Evolutionary conservation across 2,329 filamentous ascomycete genomes (phyloP), one percentile per base, ranked within the genome.

Genomic region (Amesomyces nigricolor): DNA sequence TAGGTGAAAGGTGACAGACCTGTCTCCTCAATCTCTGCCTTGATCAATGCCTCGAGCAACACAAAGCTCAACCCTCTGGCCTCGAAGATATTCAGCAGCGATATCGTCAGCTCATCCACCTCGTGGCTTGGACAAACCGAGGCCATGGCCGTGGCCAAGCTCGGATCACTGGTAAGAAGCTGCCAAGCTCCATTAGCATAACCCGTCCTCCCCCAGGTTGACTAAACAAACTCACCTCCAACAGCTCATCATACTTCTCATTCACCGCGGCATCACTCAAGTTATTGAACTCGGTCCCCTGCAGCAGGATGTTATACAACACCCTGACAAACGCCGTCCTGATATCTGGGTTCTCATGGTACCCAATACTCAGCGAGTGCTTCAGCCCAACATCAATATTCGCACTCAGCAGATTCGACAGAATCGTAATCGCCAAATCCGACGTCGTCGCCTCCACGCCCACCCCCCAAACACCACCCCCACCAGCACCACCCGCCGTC

Each of bases 371-470:
- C 13, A 88, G 70, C 2, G 83, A 87, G 65, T 87, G 83, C 65
- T 88, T 87, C 47, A 88, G 70, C 2, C 85, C 85, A 38, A 88
- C 83, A 62, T 88, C 85, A 32, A 88, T 86, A 60, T 88, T 88
- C 3, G 85, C 83, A 63, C 84, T 87, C 7, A 88, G 71, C 1
- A 88, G 74, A 61, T 88, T 88, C 1, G 84, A 87, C 11, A 88
- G 70, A 13, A 86, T 86, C 10, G 78, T 81, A 59, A 88, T 87
- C 4, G 83, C 80, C 32, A 87, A 73, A 58, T 87, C 84, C 4
- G 82, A 78, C 32, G 77, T 78, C 1, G 79, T 78, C 13, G 75
- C 70, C 11, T 72, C 32, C 3, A 11, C 11, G 4, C 32, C 22
- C 32, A 35, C 8, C 11, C 32, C 32, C 17, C 17, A 2, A 19